Base-by-base conservation (phyloP, 2,329 filamentous ascomycete species). In the Pseudogymnoascus sp. region DNA sequence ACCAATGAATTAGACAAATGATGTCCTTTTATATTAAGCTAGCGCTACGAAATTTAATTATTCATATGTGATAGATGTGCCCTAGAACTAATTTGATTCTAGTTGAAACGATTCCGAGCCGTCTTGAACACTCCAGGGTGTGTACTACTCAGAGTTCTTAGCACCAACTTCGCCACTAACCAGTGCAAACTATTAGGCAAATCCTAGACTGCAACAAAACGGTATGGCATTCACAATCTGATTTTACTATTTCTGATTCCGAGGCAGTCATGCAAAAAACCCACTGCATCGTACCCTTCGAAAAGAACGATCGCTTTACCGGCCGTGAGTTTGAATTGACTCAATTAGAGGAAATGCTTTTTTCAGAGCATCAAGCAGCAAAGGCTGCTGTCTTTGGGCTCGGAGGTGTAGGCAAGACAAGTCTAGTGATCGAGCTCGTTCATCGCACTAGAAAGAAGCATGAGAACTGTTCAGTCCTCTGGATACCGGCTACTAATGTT, bases 381-480 rank as follows among this genome's bases (percentile, higher is more conserved):
- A 72, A 63, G 26, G 61, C 72, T n/a, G 72, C 75, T 2, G 44
- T 78, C 2, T 63, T 67, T 38, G 75, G 76, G 0, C 70, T 78
- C 4, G 76, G 77, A n/a, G 77, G 78, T 9, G 67, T 76, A 2
- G 77, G 77, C 6, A 79, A 79, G 65, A 77, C 77, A 1, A 72
- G 76, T 44, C 64, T 79, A 3, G 75, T 71, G 5, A 67, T 80
- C 2, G 72, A 77, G 64, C 64, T 79, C 33, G 77, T 75, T 3
- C 73, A 79, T 68, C 75, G 72, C 68, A 71, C 70, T 2, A 75
- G 71, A 62, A 60, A 75, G 9, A 70, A 72, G 40, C 56, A 70
- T 33, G 72, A 72, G 1, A 71, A 73, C 4, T 77, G 70, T 61
- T 77, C 74, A 0, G 68, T 82, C 60, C 75, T 82, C 65, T 82